Base-by-base conservation (phyloP, 2,329 filamentous ascomycete genomes). In the Ploettnerulaceae sp. region DNA sequence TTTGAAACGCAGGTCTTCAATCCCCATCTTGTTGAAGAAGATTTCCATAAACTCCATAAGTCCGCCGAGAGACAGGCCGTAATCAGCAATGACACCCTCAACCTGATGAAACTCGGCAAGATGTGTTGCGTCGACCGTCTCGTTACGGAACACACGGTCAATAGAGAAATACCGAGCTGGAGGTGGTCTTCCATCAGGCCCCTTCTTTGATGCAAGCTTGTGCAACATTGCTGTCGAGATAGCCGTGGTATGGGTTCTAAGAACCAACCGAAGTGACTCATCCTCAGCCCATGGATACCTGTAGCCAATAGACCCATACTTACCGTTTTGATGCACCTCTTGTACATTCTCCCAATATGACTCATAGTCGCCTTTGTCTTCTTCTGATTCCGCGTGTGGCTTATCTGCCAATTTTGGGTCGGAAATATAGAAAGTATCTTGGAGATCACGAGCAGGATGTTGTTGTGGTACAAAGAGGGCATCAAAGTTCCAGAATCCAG, bases 401-500 rank as follows among this genome's bases (percentile, higher is more conserved):
- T 71, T 75, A 63, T 90, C 89, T 28, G 89, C 90, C 48, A 69
- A 70, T 50, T 81, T 74, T 35, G 93, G 93, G 63, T 98, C 90
- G 31, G 89, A 89, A 62, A 97, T 91, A 74, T 96, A 98, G 74
- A 97, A 97, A 47, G 93, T 97, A 64, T 98, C 93, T 75, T 98
- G 93, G 57, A 96, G 76, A 67, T 98, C 93, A 65, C 93, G 88
- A 49, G 93, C 93, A 41, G 93, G 93, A 68, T 98, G 93, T 75
- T 98, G 93, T 71, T 95, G 93, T 22, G 91, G 91, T 43, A 97
- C 91, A 68, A 91, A 96, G 54, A 98, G 87, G 18, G 90, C 82
- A 64, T 97, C 91, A 68, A 97, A 97, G 70, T 97, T 97, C 89
- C 93, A 98, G 82, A 97, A 96, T 36, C 91, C 90, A 9, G 90